A percentile compares a stretch with the other conserved stretches of the same genome.
Evolutionary conservation across 225 moss, liverwort and hornwort genomes (phyloP).

Genomic region (Asterella californica): DNA sequence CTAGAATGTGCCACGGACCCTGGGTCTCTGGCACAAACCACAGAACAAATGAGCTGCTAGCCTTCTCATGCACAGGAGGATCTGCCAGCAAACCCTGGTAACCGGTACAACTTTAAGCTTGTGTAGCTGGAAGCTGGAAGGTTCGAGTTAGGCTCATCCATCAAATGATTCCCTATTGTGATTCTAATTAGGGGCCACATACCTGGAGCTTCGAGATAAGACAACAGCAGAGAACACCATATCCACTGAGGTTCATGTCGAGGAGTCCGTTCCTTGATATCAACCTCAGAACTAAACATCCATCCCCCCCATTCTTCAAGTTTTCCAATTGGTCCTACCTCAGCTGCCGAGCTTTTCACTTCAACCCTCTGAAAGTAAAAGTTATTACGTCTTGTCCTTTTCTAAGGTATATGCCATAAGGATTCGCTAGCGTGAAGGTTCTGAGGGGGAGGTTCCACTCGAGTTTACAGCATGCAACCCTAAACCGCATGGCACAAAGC

Average conservation of each 20-base stretch:
- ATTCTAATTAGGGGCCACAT: constrained; percentile 7
- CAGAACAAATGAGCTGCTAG: background rate
- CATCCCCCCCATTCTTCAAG: background rate
- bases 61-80: background rate
- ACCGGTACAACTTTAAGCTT: background rate
- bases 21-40: background rate
- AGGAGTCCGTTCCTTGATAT: background rate
- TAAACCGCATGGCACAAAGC: background rate
- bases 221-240: background rate
- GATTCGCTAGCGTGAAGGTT: background rate
- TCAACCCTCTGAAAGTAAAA: background rate
- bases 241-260: background rate
- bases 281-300: background rate
- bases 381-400: too few species aligned
- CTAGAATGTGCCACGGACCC: constrained; percentile 2
- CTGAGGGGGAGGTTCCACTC: too few species aligned
- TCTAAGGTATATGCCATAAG: too few species aligned
- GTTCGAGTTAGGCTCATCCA: background rate
- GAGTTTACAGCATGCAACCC: background rate
- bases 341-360: background rate
- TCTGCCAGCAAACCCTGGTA: background rate
- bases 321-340: background rate
- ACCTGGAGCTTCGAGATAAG: background rate
- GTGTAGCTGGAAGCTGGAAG: background rate
- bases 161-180: background rate